Conservation (phyloP, 2,329 filamentous ascomycete genomes). For the Penicillium vulpinum region DNA sequence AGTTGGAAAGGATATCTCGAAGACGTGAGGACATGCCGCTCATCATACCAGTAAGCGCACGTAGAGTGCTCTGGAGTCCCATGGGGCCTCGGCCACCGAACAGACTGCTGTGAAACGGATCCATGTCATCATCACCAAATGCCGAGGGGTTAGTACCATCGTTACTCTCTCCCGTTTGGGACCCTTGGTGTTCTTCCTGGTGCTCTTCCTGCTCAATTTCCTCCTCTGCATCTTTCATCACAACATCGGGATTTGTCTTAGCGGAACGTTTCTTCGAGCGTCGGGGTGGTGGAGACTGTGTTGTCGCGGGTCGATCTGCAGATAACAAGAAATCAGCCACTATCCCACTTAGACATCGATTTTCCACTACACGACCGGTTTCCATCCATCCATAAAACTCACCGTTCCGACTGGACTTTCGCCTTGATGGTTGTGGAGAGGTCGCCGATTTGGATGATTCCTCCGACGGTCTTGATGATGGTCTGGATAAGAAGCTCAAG, state of each 20-base stretch:
- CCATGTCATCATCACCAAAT: slow-evolving; percentile 60
- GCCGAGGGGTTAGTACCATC: slow-evolving; percentile 56
- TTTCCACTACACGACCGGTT: neutral
- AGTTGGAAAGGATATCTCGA: slow-evolving; percentile 71
- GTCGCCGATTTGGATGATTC: slow-evolving; percentile 57
- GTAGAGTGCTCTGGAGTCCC: slow-evolving; percentile 74
- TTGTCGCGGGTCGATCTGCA: slow-evolving; percentile 36
- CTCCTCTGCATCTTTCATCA: slow-evolving; percentile 70
- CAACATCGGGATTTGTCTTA: slow-evolving; percentile 63
- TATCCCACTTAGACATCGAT: neutral
- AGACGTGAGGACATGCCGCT: slow-evolving; percentile 77
- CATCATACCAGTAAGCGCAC: slow-evolving; percentile 90
- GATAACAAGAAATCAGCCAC: slow-evolving; percentile 12
- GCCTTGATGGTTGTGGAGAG: slow-evolving; percentile 64
- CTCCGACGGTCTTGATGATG: slow-evolving; percentile 64
- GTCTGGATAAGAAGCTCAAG: slow-evolving; percentile 46
- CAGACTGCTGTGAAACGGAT: slow-evolving; percentile 60
- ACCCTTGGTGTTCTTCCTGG: slow-evolving; percentile 57
- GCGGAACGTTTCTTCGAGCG: slow-evolving; percentile 56
- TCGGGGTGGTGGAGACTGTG: slow-evolving; percentile 39
- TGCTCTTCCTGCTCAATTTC: slow-evolving; percentile 42
- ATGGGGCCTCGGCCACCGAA: slow-evolving; percentile 67
- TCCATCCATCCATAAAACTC: slow-evolving; percentile 49
- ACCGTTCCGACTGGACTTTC: slow-evolving; percentile 72
- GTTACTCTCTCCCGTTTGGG: slow-evolving; percentile 64